Evolutionary conservation across 768 basidiomycete species (phyloP).

Genomic region (Boletus tylopilopsis): DNA sequence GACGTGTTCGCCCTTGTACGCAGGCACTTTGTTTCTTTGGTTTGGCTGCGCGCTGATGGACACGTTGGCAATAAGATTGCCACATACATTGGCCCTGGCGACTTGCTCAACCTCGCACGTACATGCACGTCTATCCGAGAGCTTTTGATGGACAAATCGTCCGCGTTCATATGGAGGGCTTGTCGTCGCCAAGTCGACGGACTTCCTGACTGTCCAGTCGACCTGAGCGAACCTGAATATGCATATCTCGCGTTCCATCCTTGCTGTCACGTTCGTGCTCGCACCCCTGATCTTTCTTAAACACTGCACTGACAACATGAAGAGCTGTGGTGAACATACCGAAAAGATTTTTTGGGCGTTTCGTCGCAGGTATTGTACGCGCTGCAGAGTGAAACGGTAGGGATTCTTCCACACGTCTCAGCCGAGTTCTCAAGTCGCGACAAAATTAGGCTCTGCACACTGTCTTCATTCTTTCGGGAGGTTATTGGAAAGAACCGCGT

Average conservation of each 20-base stretch:
- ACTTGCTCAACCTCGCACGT: conserved; percentile 32
- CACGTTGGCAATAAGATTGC: conserved; percentile 34
- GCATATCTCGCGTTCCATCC: conserved; percentile 38
- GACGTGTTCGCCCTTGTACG: conserved; percentile 2
- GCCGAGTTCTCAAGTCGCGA: not conserved
- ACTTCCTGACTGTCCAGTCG: conserved; percentile 41
- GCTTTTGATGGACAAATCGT: conserved; percentile 31
- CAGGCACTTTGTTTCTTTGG: not conserved
- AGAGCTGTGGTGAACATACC: not conserved
- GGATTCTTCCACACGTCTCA: not conserved
- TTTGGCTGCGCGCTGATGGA: not conserved
- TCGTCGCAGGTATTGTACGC: not conserved
- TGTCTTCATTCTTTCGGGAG: too few relatives aligned
- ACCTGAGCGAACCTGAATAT: conserved; percentile 44
- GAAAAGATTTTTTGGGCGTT: not conserved
- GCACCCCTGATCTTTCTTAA: too few relatives aligned
- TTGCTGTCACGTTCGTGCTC: conserved; percentile 20
- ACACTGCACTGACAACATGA: not conserved
- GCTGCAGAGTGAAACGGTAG: not conserved
- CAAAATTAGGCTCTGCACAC: not conserved
- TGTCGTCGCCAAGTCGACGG: too few relatives aligned
- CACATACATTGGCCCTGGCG: conserved; percentile 34
- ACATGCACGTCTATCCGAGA: conserved; percentile 35
- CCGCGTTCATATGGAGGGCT: conserved; percentile 27
- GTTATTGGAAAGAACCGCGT: not conserved